Conservation (phyloP, 805 yeast genomes). For the Yamadazyma sp. region DNA sequence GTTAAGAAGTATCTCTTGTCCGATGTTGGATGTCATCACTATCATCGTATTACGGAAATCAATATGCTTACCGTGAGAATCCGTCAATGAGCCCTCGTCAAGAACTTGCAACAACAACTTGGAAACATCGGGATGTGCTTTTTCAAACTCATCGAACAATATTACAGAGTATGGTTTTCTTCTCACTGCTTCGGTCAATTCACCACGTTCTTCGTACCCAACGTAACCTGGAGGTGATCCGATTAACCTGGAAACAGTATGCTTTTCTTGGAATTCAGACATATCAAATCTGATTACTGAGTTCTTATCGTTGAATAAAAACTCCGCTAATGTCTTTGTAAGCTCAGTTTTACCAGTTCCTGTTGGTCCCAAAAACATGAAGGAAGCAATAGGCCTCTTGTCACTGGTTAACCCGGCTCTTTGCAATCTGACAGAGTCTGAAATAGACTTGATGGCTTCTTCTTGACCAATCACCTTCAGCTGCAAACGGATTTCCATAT, state of each 20-base stretch:
- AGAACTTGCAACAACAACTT: constrained; percentile 86
- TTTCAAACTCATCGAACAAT: constrained; percentile 93
- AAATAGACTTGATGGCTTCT: constrained; percentile 84
- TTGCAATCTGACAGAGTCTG: constrained; percentile 94
- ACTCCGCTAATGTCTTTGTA: constrained; percentile 89
- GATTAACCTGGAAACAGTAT: constrained; percentile 82
- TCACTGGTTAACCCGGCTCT: constrained; percentile 96
- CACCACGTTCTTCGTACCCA: constrained; percentile 95
- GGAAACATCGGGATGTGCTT: constrained; percentile 95
- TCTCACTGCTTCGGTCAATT: constrained; percentile 92
- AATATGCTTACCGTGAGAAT: constrained; percentile 90
- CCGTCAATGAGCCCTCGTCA: constrained; percentile 94
- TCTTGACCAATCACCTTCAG: constrained; percentile 92
- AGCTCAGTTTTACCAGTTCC: constrained; percentile 98
- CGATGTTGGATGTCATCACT: constrained; percentile 95
- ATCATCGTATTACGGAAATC: constrained; percentile 94
- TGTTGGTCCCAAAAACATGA: constrained; percentile 96
- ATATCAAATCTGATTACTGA: constrained; percentile 91
- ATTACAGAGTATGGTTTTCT: constrained; percentile 93
- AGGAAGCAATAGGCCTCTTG: constrained; percentile 92
- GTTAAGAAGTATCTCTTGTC: constrained; percentile 80
- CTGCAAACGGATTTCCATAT: constrained; percentile 79
- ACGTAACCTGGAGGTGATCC: constrained; percentile 99
- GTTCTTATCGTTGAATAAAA: constrained; percentile 83
- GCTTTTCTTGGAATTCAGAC: constrained; percentile 97